These are phyloP conservation scores for Aspergillus melleus DNA, from an alignment of 2,329 filamentous ascomycete genomes.

Conservation along the genomic window DNA sequence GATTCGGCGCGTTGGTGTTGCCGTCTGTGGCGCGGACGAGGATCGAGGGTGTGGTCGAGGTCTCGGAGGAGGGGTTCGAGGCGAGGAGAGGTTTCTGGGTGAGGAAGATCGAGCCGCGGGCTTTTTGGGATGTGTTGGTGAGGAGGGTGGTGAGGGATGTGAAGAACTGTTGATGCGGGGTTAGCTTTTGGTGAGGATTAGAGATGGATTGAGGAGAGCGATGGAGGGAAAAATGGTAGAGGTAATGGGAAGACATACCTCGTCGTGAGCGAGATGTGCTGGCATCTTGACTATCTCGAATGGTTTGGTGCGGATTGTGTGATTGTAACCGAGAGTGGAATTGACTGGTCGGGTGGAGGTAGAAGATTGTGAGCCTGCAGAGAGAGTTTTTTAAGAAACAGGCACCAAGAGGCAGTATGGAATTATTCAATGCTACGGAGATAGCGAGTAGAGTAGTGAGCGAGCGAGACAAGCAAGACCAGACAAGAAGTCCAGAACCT, in stretches of 20 bases:
- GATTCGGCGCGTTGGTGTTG: constrained; percentile 54
- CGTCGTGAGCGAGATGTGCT: constrained; percentile 41
- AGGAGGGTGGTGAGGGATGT: constrained; percentile 41
- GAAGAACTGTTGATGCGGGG: constrained; percentile 40
- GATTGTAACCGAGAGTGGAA: not conserved
- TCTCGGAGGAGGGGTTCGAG: constrained; percentile 25
- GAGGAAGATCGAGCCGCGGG: constrained; percentile 46
- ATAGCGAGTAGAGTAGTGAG: too few relatives aligned
- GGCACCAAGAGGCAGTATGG: not conserved
- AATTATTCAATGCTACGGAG: too few relatives aligned
- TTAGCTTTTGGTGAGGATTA: not conserved
- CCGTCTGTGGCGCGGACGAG: constrained; percentile 84
- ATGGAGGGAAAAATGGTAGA: too few relatives aligned
- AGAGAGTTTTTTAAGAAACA: not conserved
- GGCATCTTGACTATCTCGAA: constrained; percentile 26
- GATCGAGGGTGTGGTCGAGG: constrained; percentile 55
- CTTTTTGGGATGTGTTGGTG: constrained; percentile 37
- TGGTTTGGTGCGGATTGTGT: not conserved
- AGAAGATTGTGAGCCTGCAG: not conserved
- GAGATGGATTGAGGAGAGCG: too few relatives aligned
- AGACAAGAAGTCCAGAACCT: not conserved
- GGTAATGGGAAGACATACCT: constrained; percentile 31
- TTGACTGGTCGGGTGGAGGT: not conserved
- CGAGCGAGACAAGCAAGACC: too few relatives aligned
- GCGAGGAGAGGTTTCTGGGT: constrained; percentile 42